Evolutionary conservation across 2,329 filamentous ascomycete species (phyloP).

Genomic region (Sordariomycetes sp.): DNA sequence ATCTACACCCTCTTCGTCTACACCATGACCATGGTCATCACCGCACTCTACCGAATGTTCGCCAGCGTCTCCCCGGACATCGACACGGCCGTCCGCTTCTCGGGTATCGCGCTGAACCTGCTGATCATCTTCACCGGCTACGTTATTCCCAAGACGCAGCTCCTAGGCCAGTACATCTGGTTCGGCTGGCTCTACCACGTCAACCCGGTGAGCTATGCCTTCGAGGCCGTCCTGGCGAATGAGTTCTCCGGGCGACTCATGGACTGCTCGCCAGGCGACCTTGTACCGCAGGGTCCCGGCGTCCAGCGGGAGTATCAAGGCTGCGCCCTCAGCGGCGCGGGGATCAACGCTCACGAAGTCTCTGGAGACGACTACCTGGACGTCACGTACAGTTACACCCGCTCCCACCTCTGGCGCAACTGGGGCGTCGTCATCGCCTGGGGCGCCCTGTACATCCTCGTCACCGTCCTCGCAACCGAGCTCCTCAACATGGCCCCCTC

Average conservation of each 20-base stretch:
- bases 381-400: constrained; percentile 30
- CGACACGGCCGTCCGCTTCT: constrained; percentile 47
- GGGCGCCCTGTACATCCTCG: constrained; percentile 28
- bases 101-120: constrained; percentile 41
- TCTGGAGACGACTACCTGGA: constrained; percentile 34
- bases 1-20: constrained; percentile 50
- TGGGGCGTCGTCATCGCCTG: constrained; percentile 48
- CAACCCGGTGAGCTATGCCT: constrained; percentile 53
- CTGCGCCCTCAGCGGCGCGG: constrained; percentile 40
- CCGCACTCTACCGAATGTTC: constrained; percentile 44
- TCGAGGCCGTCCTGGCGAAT: constrained; percentile 44
- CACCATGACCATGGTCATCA: constrained; percentile 41
- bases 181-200: constrained; percentile 54
- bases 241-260: constrained; percentile 41
- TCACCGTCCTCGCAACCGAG: constrained; percentile 37
- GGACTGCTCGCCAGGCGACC: constrained; percentile 26
- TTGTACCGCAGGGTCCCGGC: constrained; percentile 30
- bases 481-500: constrained; percentile 45
- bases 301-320: constrained; percentile 30
- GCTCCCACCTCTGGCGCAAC: constrained; percentile 46
- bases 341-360: constrained; percentile 26
- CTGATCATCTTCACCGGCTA: constrained; percentile 58
- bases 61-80: constrained; percentile 45
- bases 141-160: constrained; percentile 41
- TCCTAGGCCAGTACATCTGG: constrained; percentile 51